These are phyloP conservation scores for Sporothrix protearum DNA, from an alignment of 2,329 filamentous ascomycete genomes.

Conservation along the genomic window DNA sequence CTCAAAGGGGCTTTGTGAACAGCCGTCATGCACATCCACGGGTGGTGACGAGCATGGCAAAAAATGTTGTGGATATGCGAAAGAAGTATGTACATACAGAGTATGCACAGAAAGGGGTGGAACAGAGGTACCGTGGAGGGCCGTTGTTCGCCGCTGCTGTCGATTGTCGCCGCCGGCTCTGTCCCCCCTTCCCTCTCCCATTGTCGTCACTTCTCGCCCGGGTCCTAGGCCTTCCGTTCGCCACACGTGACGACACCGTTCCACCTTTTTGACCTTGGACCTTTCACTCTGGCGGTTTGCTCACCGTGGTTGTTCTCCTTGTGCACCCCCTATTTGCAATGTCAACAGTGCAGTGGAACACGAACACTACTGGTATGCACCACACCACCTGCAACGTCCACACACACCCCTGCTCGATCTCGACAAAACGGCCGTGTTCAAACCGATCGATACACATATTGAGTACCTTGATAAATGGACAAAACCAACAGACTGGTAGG, in stretches of 20 bases:
- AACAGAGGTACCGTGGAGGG: background rate
- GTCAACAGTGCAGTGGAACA: background rate
- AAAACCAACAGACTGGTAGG: no score
- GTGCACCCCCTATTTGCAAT: background rate
- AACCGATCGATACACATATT: background rate
- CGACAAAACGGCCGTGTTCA: background rate
- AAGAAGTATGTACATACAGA: background rate
- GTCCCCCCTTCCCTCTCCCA: background rate
- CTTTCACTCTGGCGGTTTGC: background rate
- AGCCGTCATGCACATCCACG: background rate
- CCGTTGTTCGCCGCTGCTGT: background rate
- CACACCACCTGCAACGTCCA: background rate
- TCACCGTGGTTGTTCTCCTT: background rate
- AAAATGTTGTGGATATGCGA: background rate
- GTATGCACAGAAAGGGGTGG: background rate
- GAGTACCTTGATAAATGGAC: background rate
- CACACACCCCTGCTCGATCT: background rate
- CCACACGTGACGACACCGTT: slow-evolving; percentile 23
- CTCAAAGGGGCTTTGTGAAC: background rate
- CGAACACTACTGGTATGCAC: background rate
- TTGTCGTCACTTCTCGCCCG: background rate
- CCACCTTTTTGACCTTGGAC: background rate
- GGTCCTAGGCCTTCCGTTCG: background rate
- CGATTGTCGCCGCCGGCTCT: background rate
- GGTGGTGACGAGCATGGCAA: background rate